phyloP scores from a whole-genome alignment of 495 filamentous ascomycete genomes.

The Talaromyces trachyspermus region DNA sequence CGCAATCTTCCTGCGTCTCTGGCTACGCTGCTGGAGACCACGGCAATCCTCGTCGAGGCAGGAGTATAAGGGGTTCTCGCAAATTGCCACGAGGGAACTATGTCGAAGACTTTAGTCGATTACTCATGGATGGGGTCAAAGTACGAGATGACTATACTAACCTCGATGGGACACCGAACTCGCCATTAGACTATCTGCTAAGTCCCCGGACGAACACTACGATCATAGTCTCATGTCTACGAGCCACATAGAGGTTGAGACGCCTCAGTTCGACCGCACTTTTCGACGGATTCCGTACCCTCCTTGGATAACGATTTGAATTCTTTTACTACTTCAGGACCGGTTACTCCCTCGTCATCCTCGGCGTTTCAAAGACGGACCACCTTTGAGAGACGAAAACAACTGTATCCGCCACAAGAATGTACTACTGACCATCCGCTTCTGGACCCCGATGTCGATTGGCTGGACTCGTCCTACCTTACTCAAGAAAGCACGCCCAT shows the following conservation, averaged over 20 bases:
- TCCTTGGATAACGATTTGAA: constrained; percentile 51
- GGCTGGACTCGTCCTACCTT: background rate
- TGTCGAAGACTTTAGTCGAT: constrained; percentile 39
- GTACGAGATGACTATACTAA: constrained; percentile 22
- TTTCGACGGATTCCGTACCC: constrained; percentile 55
- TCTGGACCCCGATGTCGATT: constrained; percentile 26
- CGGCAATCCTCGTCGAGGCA: constrained; percentile 32
- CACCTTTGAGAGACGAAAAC: constrained; percentile 34
- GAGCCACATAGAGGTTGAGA: constrained; percentile 26
- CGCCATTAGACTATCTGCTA: constrained; percentile 36
- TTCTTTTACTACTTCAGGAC: constrained; percentile 31
- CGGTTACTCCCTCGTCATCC: constrained; percentile 23
- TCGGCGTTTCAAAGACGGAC: constrained; percentile 32
- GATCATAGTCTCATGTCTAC: constrained; percentile 17
- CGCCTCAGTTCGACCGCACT: constrained; percentile 40
- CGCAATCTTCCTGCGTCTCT: constrained; percentile 29
- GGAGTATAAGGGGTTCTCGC: constrained; percentile 24
- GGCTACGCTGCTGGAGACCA: constrained; percentile 37
- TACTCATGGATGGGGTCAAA: constrained; percentile 34
- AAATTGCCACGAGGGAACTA: constrained; percentile 35
- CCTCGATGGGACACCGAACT: constrained; percentile 24
- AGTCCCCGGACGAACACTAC: constrained; percentile 39
- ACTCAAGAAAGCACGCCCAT: constrained; percentile 2
- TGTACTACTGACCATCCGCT: constrained; percentile 52
- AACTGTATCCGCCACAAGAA: constrained; percentile 42